Evolutionary conservation across 1,139 yeast species (phyloP), one percentile per base, ranked within the genome.

Genomic region (Scheffersomyces titani): DNA sequence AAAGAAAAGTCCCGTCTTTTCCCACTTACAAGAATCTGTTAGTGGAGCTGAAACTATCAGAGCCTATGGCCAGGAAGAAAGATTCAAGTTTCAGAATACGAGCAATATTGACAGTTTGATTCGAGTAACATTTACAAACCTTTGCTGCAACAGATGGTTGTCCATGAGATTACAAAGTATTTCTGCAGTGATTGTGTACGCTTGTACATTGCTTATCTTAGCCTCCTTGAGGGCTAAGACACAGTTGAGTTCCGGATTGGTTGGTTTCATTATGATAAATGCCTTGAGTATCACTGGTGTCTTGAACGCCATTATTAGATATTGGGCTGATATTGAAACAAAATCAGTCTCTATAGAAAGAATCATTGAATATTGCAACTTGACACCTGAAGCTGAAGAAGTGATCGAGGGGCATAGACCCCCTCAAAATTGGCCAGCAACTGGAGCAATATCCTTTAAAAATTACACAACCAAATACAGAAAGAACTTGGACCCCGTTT

Each of bases 221-320:
- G 54, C 63, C 11, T 65, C 72, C 6, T 63, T 70, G 52, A 62
- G 62, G 3, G 66, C 73, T 3, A 55, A 57, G 3, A 61, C 53
- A 11, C 22, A 19, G 21, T 59, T 75, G 47, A 68, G 66, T 50
- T 71, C 79, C 3, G 77, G 74, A 19, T 62, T 74, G 61, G 74
- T 73, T 47, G 80, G 81, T 55, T 75, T 76, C 62, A 65, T 75
- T 30, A 72, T 76, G 78, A 67, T 74, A 13, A 72, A 74, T 59
- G 74, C 75, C 18, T 67, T 76, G 60, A 71, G 69, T 52, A 70
- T 75, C 44, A 74, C 80, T 3, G 60, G 65, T 45, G 65, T 70
- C 1, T 68, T 76, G 55, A 72, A 72, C 59, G 69, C 70, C 6
- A 71, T 75, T 49, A 71, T 75, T 30, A 65, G 78, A 59, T 61